Percentiles rank a stretch among this genome's conserved stretches.
Conservation (phyloP, 352 stramenopile genomes). For the Elongisporangium senticosum region DNA sequence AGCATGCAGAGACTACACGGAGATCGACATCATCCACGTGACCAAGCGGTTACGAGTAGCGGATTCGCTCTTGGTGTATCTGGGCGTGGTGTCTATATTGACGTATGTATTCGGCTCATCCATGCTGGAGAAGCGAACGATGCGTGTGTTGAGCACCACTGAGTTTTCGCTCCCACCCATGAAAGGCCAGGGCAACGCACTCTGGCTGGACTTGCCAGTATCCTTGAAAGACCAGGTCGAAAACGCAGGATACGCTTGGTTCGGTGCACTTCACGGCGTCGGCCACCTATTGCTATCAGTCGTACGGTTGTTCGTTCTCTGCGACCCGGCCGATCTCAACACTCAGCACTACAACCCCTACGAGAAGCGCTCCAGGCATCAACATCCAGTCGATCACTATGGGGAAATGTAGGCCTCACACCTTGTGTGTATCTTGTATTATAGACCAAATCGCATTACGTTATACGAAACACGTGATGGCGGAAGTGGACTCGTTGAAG, state of each 20-base stretch:
- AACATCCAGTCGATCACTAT: neutral
- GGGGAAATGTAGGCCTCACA: conserved; percentile 1
- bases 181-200: conserved; percentile 91
- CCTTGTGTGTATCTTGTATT: neutral
- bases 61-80: conserved; percentile 30
- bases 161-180: conserved; percentile 95
- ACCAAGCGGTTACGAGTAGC: conserved; percentile 12
- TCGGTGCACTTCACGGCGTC: conserved; percentile 64
- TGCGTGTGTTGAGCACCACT: conserved; percentile 70
- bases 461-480: conserved; percentile 87
- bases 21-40: conserved; percentile 82
- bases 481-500: conserved; percentile 79
- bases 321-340: conserved; percentile 75
- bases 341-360: conserved; percentile 80
- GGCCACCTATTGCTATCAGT: conserved; percentile 91
- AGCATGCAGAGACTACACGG: conserved; percentile 76
- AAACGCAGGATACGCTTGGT: conserved; percentile 24
- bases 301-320: conserved; percentile 91
- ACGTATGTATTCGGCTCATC: conserved; percentile 82
- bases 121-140: conserved; percentile 78
- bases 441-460: conserved; percentile 74
- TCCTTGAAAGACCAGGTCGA: conserved; percentile 38
- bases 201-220: conserved; percentile 93
- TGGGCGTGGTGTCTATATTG: conserved; percentile 72
- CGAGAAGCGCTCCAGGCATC: conserved; percentile 53